Evolutionary conservation across 306 rosid genomes (phyloP).

Genomic region (Arachis hypogaea): DNA sequence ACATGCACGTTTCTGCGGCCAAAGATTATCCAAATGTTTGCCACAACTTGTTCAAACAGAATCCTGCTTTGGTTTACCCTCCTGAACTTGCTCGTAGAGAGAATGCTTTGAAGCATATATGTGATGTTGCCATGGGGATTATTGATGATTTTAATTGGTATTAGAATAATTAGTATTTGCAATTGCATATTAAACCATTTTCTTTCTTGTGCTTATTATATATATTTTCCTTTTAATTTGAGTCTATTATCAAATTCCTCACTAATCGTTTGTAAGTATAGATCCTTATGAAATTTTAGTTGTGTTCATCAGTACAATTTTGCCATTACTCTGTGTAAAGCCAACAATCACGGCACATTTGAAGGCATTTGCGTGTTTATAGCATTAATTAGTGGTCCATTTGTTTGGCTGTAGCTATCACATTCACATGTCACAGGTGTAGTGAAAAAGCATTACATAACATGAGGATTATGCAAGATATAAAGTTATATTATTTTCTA

Average conservation of each 20-base stretch:
- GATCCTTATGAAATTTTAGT: too few species aligned
- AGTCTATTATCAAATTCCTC: too few species aligned
- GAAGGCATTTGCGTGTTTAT: conserved; percentile 15
- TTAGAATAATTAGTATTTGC: background rate
- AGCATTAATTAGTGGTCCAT: background rate
- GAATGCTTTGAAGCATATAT: conserved; percentile 71
- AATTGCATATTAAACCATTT: conserved; percentile 5
- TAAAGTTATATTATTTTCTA: conserved; percentile 30
- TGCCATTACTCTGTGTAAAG: background rate
- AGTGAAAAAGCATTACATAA: conserved; percentile 28
- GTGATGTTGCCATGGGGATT: conserved; percentile 80
- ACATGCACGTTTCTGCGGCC: conserved; percentile 70
- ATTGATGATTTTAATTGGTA: conserved; percentile 64
- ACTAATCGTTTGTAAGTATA: too few species aligned
- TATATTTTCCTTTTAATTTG: too few species aligned
- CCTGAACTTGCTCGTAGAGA: conserved; percentile 71
- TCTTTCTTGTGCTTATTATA: conserved; percentile 6
- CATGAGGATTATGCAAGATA: conserved; percentile 25
- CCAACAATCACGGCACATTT: background rate
- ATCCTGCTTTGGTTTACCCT: conserved; percentile 59
- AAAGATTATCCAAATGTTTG: conserved; percentile 84
- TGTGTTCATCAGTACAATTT: background rate
- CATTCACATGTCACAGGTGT: background rate
- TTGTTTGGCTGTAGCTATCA: conserved; percentile 24
- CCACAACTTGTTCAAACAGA: conserved; percentile 63